Base-by-base conservation (phyloP, 805 yeast genomes). In the Yarrowia keelungensis region DNA sequence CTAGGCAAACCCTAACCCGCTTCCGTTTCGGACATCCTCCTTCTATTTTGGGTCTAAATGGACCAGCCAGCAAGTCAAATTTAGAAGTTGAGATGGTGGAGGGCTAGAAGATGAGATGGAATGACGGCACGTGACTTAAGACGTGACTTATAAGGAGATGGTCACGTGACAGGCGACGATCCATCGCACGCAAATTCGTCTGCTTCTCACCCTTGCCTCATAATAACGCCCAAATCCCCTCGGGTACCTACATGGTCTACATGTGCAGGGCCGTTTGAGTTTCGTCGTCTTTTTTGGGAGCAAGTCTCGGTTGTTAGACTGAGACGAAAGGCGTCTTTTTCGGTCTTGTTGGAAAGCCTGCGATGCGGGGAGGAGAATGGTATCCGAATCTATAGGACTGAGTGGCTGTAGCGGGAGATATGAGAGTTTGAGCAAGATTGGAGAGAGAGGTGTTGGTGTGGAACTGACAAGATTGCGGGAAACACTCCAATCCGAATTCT, bases 161-260 rank as follows among this genome's bases (percentile, higher is more conserved):
- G 10, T 38, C 39, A 38, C 39, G 39, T 38, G 39, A 38, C 32
- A 5, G 7, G 32, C 32, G 5, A 7, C n/a, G 11, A 32, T 15
- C 38, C 10, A 46, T 38, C 38, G 5, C n/a, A 12, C 19, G 19
- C 19, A 19, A 19, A 19, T 19, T 19, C 19, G 19, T 19, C 19
- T 19, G 19, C 19, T 19, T 19, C 19, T 19, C 19, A 19, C 19
- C 19, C 19, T 19, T 19, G 19, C 19, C 19, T 26, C 32, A 7
- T 26, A 8, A 26, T 3, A 14, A 38, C 36, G 22, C 53, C 12
- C 1, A 11, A 7, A 7, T 2, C 42, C 15, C 32, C 26, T n/a
- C 59, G 59, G 59, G 59, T 53, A 53, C 59, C 59, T 53, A 53
- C 59, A 53, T 12, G 22, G 58, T 26, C 11, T 16, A n/a, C 42